Evolutionary conservation across 1,139 yeast genomes (phyloP).

Genomic region (Scheffersomyces stambukii): DNA sequence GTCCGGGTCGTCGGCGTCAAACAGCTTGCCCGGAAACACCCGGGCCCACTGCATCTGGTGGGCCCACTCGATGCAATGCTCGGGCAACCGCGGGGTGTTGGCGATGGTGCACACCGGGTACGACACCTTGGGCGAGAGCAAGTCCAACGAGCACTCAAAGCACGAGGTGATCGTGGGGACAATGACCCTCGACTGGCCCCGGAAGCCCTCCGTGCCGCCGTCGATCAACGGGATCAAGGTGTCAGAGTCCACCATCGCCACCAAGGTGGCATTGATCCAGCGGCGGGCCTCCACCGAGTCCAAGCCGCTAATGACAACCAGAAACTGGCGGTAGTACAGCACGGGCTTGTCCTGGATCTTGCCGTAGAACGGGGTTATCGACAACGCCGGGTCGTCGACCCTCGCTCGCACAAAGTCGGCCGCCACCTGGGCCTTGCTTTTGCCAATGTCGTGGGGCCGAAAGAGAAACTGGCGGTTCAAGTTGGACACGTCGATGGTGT

Average conservation of each 20-base stretch:
- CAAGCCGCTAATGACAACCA: conserved; percentile 78
- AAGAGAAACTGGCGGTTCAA: conserved; percentile 88
- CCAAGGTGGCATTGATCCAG: conserved; percentile 81
- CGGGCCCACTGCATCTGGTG: conserved; percentile 73
- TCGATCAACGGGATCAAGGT: conserved; percentile 77
- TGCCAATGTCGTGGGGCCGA: conserved; percentile 68
- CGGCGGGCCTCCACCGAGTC: conserved; percentile 89
- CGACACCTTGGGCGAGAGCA: conserved; percentile 65
- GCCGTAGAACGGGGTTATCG: conserved; percentile 56
- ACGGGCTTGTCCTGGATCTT: conserved; percentile 69
- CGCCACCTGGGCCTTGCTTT: conserved; percentile 78
- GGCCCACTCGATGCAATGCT: conserved; percentile 94
- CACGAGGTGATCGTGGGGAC: conserved; percentile 84
- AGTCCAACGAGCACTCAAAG: conserved; percentile 85
- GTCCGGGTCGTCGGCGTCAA: conserved; percentile 68
- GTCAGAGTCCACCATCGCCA: conserved; percentile 55
- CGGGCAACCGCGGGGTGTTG: conserved; percentile 88
- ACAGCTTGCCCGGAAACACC: conserved; percentile 36
- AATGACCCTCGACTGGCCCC: conserved; percentile 88
- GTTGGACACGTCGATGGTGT: conserved; percentile 86
- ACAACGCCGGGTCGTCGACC: conserved; percentile 38
- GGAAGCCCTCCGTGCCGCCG: conserved; percentile 94
- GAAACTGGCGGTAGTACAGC: conserved; percentile 65
- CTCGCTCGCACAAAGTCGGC: conserved; percentile 54
- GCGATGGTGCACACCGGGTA: conserved; percentile 95